Base-by-base conservation (phyloP, 768 basidiomycete species). In the Omphalotus guepiniiformis region DNA sequence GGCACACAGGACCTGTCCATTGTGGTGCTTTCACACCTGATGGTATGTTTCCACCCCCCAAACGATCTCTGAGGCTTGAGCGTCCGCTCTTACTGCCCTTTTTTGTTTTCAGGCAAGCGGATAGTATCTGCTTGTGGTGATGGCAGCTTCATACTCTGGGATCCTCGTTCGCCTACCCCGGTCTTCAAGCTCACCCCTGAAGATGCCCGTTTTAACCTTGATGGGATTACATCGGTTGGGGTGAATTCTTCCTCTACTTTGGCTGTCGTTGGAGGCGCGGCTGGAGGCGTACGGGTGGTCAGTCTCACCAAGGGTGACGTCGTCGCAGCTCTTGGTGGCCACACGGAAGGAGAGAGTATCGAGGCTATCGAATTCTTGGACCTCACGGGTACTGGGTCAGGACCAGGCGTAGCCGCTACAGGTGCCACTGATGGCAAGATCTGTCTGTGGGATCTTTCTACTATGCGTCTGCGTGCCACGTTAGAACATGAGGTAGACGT, bases 361-460 rank as follows among this genome's bases (percentile, higher is more conserved):
- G 95, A 97, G 68, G 82, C 84, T 1, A 75, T 94, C 28, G 78
- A 75, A 40, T 97, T 95, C 60, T 76, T 93, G 21, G 90, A 93
- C 55, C 68, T 94, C 16, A 71, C 83, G 3, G 73, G 71, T 9
- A 76, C 81, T 0, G 75, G 70, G 4, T 69, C 70, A 3, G 76
- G 77, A 3, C 73, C 78, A 6, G 80, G 79, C 6, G 80, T 89
- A 16, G 83, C 84, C 9, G 81, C 91, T 0, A 92, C 88, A 2
- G 94, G 89, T 9, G 93, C 81, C 4, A 97, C 95, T 3, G 96
- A 99, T 59, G 93, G 93, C 0, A 94, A 92, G 61, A 87, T 83
- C 15, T 92, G 88, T 56, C 83, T 97, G 27, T 99, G 95, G 93
- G 96, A 99, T 67, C 74, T 94, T 35, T 76, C 76, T 41, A 94